Evolutionary conservation across 2,329 filamentous ascomycete genomes (phyloP).

Genomic region (Penicillium psychrosexuale): DNA sequence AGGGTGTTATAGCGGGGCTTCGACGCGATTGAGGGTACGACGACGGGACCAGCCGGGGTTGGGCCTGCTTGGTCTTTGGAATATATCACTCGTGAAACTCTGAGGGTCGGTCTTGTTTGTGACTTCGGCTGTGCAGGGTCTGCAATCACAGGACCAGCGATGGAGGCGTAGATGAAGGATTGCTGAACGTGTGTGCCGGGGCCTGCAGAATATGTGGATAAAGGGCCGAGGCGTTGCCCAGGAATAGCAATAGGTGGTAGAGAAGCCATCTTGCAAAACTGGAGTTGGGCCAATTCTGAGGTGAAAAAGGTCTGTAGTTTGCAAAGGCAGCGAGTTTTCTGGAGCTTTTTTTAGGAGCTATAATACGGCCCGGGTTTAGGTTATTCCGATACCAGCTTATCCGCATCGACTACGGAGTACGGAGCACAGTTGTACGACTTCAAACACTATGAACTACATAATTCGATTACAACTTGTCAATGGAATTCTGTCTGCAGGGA

Average conservation of each 20-base stretch:
- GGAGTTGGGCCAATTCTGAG: background rate
- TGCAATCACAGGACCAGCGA: conserved; percentile 68
- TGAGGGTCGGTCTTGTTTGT: conserved; percentile 42
- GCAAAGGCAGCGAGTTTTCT: conserved; percentile 9
- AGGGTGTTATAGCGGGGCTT: conserved; percentile 65
- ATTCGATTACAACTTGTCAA: background rate
- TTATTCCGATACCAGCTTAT: conserved; percentile 7
- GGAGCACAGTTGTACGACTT: background rate
- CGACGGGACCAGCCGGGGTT: background rate
- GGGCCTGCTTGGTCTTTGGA: background rate
- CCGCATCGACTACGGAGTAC: background rate
- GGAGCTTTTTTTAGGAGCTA: conserved; percentile 17
- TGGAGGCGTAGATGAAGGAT: conserved; percentile 73
- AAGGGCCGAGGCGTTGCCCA: conserved; percentile 72
- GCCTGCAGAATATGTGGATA: conserved; percentile 66
- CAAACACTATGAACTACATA: background rate
- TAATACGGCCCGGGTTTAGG: conserved; percentile 11
- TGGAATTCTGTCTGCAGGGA: background rate
- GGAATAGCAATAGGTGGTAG: conserved; percentile 64
- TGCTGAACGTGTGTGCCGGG: conserved; percentile 80
- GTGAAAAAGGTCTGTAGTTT: background rate
- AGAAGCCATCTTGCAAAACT: conserved; percentile 32
- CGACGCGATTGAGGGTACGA: conserved; percentile 13
- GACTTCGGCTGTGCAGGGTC: conserved; percentile 41
- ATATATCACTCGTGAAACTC: conserved; percentile 26